A percentile compares a stretch with the other conserved stretches of the same genome.
Evolutionary conservation across 148 eudicot genomes (phyloP).

Genomic region (Dianthus caryophyllus): DNA sequence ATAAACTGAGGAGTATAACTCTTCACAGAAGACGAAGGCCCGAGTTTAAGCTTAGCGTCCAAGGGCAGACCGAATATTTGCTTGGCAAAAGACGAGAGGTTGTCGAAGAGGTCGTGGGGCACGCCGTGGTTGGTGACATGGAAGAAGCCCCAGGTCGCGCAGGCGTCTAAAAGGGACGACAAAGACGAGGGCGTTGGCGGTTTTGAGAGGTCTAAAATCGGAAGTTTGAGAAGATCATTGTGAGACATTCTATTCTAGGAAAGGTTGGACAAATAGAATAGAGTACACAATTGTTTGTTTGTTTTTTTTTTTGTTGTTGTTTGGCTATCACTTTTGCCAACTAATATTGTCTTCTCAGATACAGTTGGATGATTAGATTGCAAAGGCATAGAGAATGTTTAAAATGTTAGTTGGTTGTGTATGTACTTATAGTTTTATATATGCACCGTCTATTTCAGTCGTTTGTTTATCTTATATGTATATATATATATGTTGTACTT

Average conservation of each 20-base stretch:
- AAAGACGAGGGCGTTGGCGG: conserved; percentile 45
- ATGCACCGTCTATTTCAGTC: no score
- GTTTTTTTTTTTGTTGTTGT: background rate
- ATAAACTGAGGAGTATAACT: conserved; percentile 82
- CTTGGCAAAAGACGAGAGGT: conserved; percentile 41
- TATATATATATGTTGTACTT: background rate
- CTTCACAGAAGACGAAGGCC: conserved; percentile 58
- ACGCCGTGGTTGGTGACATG: conserved; percentile 79
- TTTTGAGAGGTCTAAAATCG: conserved; percentile 60
- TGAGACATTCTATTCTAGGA: conserved; percentile 47
- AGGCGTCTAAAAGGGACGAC: conserved; percentile 59
- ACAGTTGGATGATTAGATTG: conserved; percentile 36
- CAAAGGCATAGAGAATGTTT: conserved; percentile 31
- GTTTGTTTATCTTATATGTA: background rate
- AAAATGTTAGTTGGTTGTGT: no score
- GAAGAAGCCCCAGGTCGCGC: conserved; percentile 90
- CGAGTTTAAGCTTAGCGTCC: conserved; percentile 62
- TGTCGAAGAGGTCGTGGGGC: conserved; percentile 43
- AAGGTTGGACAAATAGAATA: conserved; percentile 18
- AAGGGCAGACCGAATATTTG: conserved; percentile 53
- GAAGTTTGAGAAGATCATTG: conserved; percentile 51
- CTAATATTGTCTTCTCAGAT: conserved; percentile 29
- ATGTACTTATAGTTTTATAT: no score
- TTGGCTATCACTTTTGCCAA: conserved; percentile 17
- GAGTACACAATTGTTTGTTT: conserved; percentile 10